Evolutionary conservation across 345 rosid genomes (phyloP).

Genomic region (Populus davidiana): DNA sequence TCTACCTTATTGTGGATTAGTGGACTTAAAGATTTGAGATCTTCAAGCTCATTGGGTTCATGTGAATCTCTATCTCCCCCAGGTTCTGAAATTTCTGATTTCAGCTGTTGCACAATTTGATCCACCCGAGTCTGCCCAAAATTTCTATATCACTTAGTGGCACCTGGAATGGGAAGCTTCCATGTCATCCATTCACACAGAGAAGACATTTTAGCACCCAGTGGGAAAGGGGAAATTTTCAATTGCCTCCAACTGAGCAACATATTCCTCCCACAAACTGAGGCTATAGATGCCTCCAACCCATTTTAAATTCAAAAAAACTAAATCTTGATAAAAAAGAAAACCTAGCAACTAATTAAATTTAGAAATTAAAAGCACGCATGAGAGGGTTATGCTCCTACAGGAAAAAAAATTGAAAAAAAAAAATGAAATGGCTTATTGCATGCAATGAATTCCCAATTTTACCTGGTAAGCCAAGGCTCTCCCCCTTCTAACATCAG

Average conservation of each 20-base stretch:
- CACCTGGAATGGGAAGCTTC: conserved; percentile 68
- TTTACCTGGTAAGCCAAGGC: conserved; percentile 84
- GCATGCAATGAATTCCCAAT: conserved; percentile 3
- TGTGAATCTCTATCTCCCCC: conserved; percentile 29
- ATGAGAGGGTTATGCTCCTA: background rate
- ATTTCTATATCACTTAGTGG: conserved; percentile 65
- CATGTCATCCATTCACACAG: conserved; percentile 52
- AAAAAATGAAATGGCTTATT: background rate
- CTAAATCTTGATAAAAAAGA: background rate
- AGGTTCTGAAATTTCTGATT: conserved; percentile 48
- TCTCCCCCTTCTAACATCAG: conserved; percentile 54
- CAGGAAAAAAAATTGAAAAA: no score
- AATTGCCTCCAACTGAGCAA: conserved; percentile 40
- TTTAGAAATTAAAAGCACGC: background rate
- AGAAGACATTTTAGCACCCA: conserved; percentile 47
- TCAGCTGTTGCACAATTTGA: conserved; percentile 64
- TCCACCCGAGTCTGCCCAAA: conserved; percentile 92
- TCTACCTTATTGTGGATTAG: conserved; percentile 41
- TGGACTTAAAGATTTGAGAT: conserved; percentile 27
- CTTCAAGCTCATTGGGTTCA: conserved; percentile 29
- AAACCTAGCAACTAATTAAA: background rate
- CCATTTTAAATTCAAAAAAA: conserved; percentile 11
- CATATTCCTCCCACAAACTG: conserved; percentile 35
- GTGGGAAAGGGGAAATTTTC: conserved; percentile 32
- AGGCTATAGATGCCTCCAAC: conserved; percentile 37